Conservation (phyloP, 495 filamentous ascomycete species). For the Pyronema domesticum region DNA sequence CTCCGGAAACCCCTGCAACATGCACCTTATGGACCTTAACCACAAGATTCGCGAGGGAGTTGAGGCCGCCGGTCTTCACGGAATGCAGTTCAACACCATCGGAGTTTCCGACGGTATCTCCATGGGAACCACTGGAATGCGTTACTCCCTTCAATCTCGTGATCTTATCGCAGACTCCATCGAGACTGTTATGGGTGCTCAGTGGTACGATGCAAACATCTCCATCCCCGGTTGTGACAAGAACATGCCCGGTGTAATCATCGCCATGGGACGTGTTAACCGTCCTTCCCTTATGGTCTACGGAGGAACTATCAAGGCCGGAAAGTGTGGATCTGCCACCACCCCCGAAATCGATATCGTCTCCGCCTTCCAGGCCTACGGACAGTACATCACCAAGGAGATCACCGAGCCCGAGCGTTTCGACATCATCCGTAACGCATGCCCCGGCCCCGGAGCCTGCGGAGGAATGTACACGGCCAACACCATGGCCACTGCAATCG, state of each 20-base stretch:
- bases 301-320: slow-evolving; percentile 84
- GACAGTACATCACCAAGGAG: slow-evolving; percentile 78
- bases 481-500: slow-evolving; percentile 95
- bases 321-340: slow-evolving; percentile 51
- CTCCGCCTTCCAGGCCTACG: slow-evolving; percentile 95
- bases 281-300: slow-evolving; percentile 92
- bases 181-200: slow-evolving; percentile 95
- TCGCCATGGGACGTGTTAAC: slow-evolving; percentile 94
- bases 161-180: slow-evolving; percentile 96
- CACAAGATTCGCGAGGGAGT: slow-evolving; percentile 70
- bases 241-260: slow-evolving; percentile 98
- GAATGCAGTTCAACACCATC: slow-evolving; percentile 93
- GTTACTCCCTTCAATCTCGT: slow-evolving; percentile 81
- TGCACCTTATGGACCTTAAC: slow-evolving; percentile 86
- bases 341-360: slow-evolving; percentile 82
- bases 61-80: slow-evolving; percentile 56
- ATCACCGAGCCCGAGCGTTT: slow-evolving; percentile 80
- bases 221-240: slow-evolving; percentile 98
- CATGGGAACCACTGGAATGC: slow-evolving; percentile 77
- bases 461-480: slow-evolving; percentile 99
- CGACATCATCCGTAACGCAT: slow-evolving; percentile 89
- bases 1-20: slow-evolving; percentile 95
- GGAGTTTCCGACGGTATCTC: slow-evolving; percentile 67
- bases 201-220: slow-evolving; percentile 99
- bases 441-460: slow-evolving; percentile 82